Evolutionary conservation across 371 early-diverging fungal species (phyloP), one percentile per base, ranked within the genome.

Genomic region (Zychaea mexicana): DNA sequence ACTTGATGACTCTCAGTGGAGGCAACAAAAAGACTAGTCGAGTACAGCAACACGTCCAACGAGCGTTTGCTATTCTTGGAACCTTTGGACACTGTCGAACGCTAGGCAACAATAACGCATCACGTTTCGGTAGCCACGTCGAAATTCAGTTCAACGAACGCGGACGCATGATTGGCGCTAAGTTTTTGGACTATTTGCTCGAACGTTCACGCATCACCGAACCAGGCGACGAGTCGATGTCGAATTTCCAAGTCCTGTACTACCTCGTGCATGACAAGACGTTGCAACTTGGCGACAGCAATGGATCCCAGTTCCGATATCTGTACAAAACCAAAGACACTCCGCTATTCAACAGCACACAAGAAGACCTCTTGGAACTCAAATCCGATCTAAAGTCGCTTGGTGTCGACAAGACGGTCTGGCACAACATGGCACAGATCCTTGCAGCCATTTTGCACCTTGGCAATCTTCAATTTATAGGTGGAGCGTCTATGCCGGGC

Each of bases 191-290:
- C 63, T 98, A 95, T 71, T 82, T 96, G 57, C 80, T 98, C 19
- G 98, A 99, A 64, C 69, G 88, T 88, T 74, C 80, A 74, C 84
- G 93, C 30, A 83, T 93, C 26, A 78, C 85, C 6, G 73, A 75
- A 32, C 66, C 72, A 15, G 52, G 77, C 38, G 81, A 78, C 19
- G 87, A 86, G 58, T 33, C 31, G 19, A 91, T 96, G 61, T 83
- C 92, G 60, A 96, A 91, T 73, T 98, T 96, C 76, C 94, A 98
- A 73, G 89, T 96, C 39, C 94, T 98, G 68, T 93, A 97, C 71
- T 90, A 94, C 52, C 78, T 98, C 10, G 74, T 91, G 12, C 83
- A 79, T 31, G 78, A 78, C 22, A 85, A 82, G 28, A 88, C 93
- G 62, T 38, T 61, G 1, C 54, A 38, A 10, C 36, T 61, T 17